Percentiles rank a stretch among this genome's conserved stretches.
Evolutionary conservation across 202 grass and related monocot species (phyloP).

Genomic region (Zoysia matrella): DNA sequence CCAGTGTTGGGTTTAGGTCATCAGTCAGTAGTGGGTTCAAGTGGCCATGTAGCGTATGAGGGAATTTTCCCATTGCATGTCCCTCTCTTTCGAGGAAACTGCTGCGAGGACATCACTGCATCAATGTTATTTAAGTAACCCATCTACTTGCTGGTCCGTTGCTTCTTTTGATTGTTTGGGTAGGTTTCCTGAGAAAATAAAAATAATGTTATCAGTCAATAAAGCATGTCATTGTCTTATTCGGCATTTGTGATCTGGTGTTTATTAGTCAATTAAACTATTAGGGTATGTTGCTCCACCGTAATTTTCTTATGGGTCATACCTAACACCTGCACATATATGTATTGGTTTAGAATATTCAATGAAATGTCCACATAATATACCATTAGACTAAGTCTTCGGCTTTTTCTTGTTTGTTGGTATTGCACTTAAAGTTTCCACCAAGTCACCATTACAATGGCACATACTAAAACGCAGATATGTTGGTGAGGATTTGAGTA

Average conservation of each 20-base stretch:
- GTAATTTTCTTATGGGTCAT: slow-evolving; percentile 10
- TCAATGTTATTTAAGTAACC: slow-evolving; percentile 6
- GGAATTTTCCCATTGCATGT: background rate
- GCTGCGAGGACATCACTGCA: slow-evolving; percentile 2
- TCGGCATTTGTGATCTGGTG: background rate
- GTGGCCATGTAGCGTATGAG: background rate
- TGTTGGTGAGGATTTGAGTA: background rate
- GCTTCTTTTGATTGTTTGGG: slow-evolving; percentile 6
- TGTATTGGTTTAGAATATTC: background rate
- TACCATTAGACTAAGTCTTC: background rate
- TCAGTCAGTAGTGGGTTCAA: slow-evolving; percentile 13
- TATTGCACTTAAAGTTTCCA: slow-evolving; percentile 2
- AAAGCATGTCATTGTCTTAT: slow-evolving; percentile 2
- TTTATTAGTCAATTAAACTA: slow-evolving; percentile 21
- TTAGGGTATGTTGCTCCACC: background rate
- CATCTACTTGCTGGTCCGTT: slow-evolving; percentile 7
- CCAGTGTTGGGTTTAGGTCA: background rate
- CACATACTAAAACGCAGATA: slow-evolving; percentile 6
- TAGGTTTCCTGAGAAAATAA: background rate
- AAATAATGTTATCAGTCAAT: background rate
- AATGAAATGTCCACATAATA: background rate
- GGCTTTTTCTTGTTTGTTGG: background rate
- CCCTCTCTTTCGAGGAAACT: slow-evolving; percentile 29
- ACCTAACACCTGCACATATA: slow-evolving; percentile 2
- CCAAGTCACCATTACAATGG: slow-evolving; percentile 4